Evolutionary conservation across 768 basidiomycete species (phyloP).

Genomic region (Chalciporus chontae): DNA sequence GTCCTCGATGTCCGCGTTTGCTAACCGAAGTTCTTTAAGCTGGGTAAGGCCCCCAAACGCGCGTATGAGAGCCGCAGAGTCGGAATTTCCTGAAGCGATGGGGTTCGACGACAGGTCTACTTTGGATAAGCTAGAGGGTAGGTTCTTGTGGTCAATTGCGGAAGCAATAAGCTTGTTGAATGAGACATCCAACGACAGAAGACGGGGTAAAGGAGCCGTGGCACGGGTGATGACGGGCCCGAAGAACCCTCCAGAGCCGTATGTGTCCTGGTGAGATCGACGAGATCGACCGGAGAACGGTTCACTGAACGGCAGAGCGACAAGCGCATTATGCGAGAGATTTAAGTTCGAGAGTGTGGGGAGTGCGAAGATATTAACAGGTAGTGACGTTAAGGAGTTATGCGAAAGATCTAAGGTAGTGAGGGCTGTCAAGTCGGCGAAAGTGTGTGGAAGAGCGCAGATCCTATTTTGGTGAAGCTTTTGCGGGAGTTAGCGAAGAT

Average conservation of each 20-base stretch:
- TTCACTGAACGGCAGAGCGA: conserved; percentile 56
- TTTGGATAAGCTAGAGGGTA: conserved; percentile 56
- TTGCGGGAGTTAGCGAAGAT: background rate
- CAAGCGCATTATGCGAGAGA: conserved; percentile 66
- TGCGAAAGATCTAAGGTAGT: conserved; percentile 71
- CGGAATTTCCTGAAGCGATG: conserved; percentile 39
- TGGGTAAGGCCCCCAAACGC: conserved; percentile 45
- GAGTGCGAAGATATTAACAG: conserved; percentile 61
- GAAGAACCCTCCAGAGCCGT: conserved; percentile 56
- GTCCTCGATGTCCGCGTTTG: conserved; percentile 57
- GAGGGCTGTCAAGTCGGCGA: conserved; percentile 66
- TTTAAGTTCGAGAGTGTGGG: conserved; percentile 66
- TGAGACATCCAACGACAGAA: conserved; percentile 61
- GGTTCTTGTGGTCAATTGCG: conserved; percentile 45
- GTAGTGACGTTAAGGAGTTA: conserved; percentile 62
- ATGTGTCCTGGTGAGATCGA: conserved; percentile 23
- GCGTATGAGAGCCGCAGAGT: conserved; percentile 36
- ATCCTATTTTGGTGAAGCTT: conserved; percentile 79
- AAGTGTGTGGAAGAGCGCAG: conserved; percentile 53
- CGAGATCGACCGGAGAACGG: conserved; percentile 42
- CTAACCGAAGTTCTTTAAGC: conserved; percentile 56
- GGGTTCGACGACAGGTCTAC: conserved; percentile 69
- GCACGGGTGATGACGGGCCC: conserved; percentile 59
- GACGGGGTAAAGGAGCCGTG: conserved; percentile 59
- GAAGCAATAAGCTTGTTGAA: conserved; percentile 60